Conservation (phyloP, 2,329 filamentous ascomycete species). For the Nemania sp. region DNA sequence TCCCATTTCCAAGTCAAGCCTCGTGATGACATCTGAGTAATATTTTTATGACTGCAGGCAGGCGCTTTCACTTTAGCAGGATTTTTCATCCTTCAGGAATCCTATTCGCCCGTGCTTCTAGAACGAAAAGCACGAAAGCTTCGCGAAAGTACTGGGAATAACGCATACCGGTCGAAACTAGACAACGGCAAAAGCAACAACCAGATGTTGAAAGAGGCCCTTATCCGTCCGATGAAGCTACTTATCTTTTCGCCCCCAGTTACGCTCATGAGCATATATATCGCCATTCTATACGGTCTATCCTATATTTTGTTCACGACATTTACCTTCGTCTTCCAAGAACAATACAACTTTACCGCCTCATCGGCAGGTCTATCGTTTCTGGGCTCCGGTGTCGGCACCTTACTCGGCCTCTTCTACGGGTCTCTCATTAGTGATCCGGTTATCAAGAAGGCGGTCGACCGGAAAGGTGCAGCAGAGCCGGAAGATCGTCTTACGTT, state of each 20-base stretch:
- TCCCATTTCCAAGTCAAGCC: background rate
- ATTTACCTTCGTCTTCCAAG: background rate
- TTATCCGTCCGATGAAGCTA: background rate
- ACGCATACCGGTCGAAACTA: background rate
- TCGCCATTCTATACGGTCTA: background rate
- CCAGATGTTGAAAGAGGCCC: background rate
- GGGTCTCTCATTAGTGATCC: background rate
- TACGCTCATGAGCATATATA: slow-evolving; percentile 1
- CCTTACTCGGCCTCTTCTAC: background rate
- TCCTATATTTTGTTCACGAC: background rate
- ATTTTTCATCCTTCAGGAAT: background rate
- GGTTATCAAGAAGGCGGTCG: background rate
- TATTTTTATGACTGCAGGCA: background rate
- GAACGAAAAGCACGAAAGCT: slow-evolving; percentile 1
- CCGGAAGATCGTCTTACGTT: background rate
- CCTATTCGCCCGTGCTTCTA: background rate
- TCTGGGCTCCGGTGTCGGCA: background rate
- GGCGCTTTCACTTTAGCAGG: background rate
- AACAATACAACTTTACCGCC: background rate
- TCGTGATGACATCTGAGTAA: background rate
- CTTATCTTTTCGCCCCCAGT: background rate
- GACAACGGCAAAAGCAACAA: background rate
- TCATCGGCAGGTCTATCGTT: background rate
- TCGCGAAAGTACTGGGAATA: slow-evolving; percentile 1
- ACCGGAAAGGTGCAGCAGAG: background rate